Base-by-base conservation (phyloP, 768 basidiomycete genomes). In the Strobilomyces echinocephalus region DNA sequence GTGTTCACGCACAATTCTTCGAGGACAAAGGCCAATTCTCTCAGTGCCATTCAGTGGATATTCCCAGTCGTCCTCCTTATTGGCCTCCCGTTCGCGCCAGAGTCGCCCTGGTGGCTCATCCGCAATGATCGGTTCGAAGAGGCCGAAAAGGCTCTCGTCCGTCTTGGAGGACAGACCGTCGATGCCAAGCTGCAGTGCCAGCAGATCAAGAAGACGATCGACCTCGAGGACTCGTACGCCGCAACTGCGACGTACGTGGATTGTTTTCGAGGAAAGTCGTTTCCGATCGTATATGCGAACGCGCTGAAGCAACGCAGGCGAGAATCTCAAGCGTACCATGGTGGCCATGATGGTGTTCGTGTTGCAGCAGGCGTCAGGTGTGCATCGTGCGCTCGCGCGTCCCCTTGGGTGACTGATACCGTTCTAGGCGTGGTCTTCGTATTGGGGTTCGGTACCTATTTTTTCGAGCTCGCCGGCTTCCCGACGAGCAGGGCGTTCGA, bases 401-500 rank as follows among this genome's bases (percentile, higher is more conserved):
- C 1, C 6, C 4, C 30, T 30, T 30, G 9, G 6, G 30, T 39
- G 8, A n/a, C 11, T 39, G 46, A 45, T 3, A 9, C 40, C 14
- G 1, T 16, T 38, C 40, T 20, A 67, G 66, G 66, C 31, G 62
- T 66, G 2, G 58, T 62, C 31, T 68, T 67, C 48, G 59, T 67
- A 7, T 49, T 67, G 49, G 61, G 63, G n/a, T 68, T 46, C 46
- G 64, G 66, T 14, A 63, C 63, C 44, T 72, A 72, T 62, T 71
- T 72, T 55, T 71, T 72, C 35, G 68, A 72, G 53, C 71, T 73
- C 34, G 63, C 71, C 14, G 67, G 71, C 24, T 71, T 72, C 46
- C 50, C 59, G 5, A 40, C 55, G 12, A 47, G 39, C 49, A 62
- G 65, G 1, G 69, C 71, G 1, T 72, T 73, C 49, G 59, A 70